Evolutionary conservation across 176 grass and related monocot species (phyloP).

Genomic region (Triticum aestivum): DNA sequence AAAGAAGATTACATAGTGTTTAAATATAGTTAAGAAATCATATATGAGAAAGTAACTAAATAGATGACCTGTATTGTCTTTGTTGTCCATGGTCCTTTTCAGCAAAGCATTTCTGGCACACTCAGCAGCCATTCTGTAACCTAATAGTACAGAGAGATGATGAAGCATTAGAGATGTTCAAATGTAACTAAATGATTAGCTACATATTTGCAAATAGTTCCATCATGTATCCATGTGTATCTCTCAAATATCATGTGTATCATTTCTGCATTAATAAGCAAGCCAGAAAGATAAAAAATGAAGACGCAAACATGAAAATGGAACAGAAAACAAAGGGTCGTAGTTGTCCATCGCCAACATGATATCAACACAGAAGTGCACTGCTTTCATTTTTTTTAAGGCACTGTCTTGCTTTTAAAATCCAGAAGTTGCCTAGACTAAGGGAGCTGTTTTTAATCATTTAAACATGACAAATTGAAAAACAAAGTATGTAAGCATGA

Average conservation of each 20-base stretch:
- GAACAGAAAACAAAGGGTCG: background rate
- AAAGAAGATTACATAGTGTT: background rate
- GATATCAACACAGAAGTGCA: background rate
- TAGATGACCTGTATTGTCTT: constrained; percentile 65
- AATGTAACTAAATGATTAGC: background rate
- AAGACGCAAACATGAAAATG: background rate
- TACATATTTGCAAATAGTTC: background rate
- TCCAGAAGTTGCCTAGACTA: background rate
- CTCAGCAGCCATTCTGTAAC: constrained; percentile 91
- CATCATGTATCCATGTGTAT: background rate
- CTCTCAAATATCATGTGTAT: constrained; percentile 3
- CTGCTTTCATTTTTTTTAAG: background rate
- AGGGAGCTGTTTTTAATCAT: background rate
- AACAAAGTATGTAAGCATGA: background rate
- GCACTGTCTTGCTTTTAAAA: background rate
- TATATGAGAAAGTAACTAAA: background rate
- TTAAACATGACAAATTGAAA: background rate
- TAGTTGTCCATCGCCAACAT: background rate
- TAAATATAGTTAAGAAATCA: constrained; percentile 11
- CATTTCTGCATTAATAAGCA: background rate
- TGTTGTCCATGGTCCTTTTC: constrained; percentile 84
- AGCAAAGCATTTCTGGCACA: constrained; percentile 83
- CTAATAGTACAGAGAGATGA: constrained; percentile 30
- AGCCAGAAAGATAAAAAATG: background rate
- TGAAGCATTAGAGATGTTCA: constrained; percentile 1